Conservation (phyloP, 2,329 filamentous ascomycete species). For the Fusarium miscanthi region DNA sequence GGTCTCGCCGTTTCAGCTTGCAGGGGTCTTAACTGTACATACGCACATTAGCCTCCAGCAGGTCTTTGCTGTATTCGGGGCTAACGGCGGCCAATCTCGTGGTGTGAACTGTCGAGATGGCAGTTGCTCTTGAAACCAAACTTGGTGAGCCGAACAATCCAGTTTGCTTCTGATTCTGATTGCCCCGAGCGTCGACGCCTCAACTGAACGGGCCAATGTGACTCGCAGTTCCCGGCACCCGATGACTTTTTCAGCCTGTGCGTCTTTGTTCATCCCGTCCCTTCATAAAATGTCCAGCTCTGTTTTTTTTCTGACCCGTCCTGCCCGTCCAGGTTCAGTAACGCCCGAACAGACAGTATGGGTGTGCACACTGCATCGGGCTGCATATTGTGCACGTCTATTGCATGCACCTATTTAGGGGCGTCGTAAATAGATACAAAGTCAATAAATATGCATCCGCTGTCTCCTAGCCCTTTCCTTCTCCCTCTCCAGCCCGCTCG, state of each 20-base stretch:
- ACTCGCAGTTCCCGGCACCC: not conserved
- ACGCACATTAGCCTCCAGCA: not conserved
- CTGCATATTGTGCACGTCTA: constrained; percentile 5
- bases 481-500: not conserved
- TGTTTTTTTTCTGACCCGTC: not conserved
- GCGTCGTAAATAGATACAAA: not conserved
- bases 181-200: constrained; percentile 7
- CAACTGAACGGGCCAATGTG: constrained; percentile 23
- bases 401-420: constrained; percentile 6
- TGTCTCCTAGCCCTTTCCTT: not conserved
- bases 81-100: not conserved
- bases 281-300: not conserved
- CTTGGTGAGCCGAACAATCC: constrained; percentile 17
- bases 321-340: constrained; percentile 12
- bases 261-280: constrained; percentile 12
- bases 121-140: not conserved
- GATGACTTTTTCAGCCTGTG: not conserved
- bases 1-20: constrained; percentile 17
- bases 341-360: constrained; percentile 2
- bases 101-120: not conserved
- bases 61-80: not conserved
- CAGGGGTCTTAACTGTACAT: not conserved
- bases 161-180: constrained; percentile 1
- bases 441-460: constrained; percentile 23
- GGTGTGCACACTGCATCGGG: constrained; percentile 5